Percentiles rank a stretch among this genome's conserved stretches.
phyloP scores from a whole-genome alignment of 192 early-diverging fungal genomes.

The Rhizophagus clarus region DNA sequence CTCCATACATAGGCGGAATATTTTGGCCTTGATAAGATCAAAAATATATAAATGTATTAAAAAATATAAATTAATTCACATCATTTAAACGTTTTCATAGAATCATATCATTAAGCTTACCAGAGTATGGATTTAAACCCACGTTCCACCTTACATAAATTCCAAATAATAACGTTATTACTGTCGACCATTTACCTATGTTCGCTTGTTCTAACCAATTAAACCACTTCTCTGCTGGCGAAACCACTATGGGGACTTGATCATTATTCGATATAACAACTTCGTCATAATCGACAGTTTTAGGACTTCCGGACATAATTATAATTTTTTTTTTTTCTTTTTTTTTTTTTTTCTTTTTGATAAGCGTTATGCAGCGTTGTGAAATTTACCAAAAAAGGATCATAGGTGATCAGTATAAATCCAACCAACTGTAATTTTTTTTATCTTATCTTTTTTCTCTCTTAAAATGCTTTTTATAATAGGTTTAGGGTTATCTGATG shows the following conservation, averaged over 20 bases:
- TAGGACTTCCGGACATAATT: background rate
- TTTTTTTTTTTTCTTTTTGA: too few species aligned
- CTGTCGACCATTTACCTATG: background rate
- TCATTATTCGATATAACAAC: background rate
- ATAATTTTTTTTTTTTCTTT: too few species aligned
- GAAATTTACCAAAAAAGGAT: too few species aligned
- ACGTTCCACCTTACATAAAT: conserved; percentile 68
- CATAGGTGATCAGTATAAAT: too few species aligned
- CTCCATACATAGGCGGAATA: conserved; percentile 84
- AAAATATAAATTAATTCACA: background rate
- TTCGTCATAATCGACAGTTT: background rate
- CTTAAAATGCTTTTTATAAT: conserved; percentile 77
- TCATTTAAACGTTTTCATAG: too few species aligned
- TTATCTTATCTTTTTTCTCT: background rate
- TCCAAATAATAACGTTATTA: conserved; percentile 49
- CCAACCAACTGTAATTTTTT: too few species aligned
- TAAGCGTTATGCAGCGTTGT: too few species aligned
- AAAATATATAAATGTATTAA: background rate
- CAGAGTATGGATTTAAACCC: conserved; percentile 75
- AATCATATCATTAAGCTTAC: conserved; percentile 35
- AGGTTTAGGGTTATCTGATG: conserved; percentile 94
- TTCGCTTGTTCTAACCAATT: conserved; percentile 1
- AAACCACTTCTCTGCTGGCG: conserved; percentile 14
- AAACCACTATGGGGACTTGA: background rate
- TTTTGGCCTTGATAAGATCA: conserved; percentile 46